Base-by-base conservation (phyloP, 495 filamentous ascomycete genomes). In the Pseudevernia furfuracea region DNA sequence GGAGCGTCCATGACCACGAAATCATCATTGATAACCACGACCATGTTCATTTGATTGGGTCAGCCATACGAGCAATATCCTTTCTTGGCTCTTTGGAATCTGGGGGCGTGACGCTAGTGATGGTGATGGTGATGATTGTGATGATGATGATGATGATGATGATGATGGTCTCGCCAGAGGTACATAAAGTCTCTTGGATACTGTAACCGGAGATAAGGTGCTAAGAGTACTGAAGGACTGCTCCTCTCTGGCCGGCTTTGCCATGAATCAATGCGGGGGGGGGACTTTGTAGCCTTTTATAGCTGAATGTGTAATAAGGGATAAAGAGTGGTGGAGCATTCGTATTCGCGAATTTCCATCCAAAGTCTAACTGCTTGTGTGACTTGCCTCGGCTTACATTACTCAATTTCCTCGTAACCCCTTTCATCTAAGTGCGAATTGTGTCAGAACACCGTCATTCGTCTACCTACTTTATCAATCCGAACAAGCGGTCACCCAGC, bases 1-100 rank as follows among this genome's bases (percentile, higher is more conserved):
- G 69, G 63, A 17, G 65, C 64, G 37, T 68, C 60, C 67, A 68
- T 68, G 25, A 36, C 39, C 38, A 46, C 25, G 34, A 28, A 30
- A 3, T 43, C 19, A 43, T 58, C 21, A 39, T 46, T 58, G 25
- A 32, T 36, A 21, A 66, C 25, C 28, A 11, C 38, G 44, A 44
- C 34, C 64, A 61, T 66, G 37, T 6, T 38, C 14, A 44, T 15
- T 23, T 46, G 23, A 17, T 58, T 15, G 23, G 34, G 12, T 30
- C 21, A 7, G 11, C 17, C 30, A n/a, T 55, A 55, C 30, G n/a
- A 34, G n/a, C n/a, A 23, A 34, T 1, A 34, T 3, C 36, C 7
- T 34, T 46, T 21, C 28, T 36, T 37, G 52, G 52, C 28, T 58
- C 52, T n/a, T 55, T 25, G 4, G 10, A 21, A 55, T 32, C 49